phyloP scores from a whole-genome alignment of 768 basidiomycete species.

The Ephemerocybe angulata region DNA sequence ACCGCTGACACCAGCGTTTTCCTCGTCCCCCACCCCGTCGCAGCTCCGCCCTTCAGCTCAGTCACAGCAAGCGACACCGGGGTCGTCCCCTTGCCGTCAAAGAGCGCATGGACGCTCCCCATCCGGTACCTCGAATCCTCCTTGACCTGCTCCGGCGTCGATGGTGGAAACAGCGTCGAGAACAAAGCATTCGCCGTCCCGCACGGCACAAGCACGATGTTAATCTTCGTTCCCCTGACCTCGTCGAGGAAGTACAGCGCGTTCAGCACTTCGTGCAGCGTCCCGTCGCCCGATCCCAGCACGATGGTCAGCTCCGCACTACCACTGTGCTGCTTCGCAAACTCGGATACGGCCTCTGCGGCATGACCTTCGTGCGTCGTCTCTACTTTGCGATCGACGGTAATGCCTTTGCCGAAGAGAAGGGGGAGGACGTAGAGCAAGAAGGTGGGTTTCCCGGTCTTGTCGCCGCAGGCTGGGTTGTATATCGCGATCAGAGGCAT shows the following conservation, averaged over 20 bases:
- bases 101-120: slow-evolving; percentile 30
- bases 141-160: background rate
- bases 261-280: slow-evolving; percentile 84
- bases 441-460: slow-evolving; percentile 54
- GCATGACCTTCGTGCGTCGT: slow-evolving; percentile 58
- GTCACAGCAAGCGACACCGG: slow-evolving; percentile 57
- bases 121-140: background rate
- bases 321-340: slow-evolving; percentile 28
- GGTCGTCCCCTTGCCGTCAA: slow-evolving; percentile 30
- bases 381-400: slow-evolving; percentile 37
- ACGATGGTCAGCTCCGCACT: slow-evolving; percentile 42
- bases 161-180: slow-evolving; percentile 66
- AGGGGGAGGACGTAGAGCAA: slow-evolving; percentile 60
- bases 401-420: slow-evolving; percentile 35
- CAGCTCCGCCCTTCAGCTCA: slow-evolving; percentile 33
- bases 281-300: slow-evolving; percentile 87
- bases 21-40: slow-evolving; percentile 15
- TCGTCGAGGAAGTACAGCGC: slow-evolving; percentile 33
- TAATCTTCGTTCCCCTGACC: slow-evolving; percentile 24
- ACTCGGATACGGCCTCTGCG: slow-evolving; percentile 40
- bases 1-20: slow-evolving; percentile 54
- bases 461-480: slow-evolving; percentile 73
- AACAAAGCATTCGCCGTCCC: slow-evolving; percentile 96
- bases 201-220: slow-evolving; percentile 59
- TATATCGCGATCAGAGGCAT: slow-evolving; percentile 63